Base-by-base conservation (phyloP, 345 rosid species). In the Gynandropsis gynandra region DNA sequence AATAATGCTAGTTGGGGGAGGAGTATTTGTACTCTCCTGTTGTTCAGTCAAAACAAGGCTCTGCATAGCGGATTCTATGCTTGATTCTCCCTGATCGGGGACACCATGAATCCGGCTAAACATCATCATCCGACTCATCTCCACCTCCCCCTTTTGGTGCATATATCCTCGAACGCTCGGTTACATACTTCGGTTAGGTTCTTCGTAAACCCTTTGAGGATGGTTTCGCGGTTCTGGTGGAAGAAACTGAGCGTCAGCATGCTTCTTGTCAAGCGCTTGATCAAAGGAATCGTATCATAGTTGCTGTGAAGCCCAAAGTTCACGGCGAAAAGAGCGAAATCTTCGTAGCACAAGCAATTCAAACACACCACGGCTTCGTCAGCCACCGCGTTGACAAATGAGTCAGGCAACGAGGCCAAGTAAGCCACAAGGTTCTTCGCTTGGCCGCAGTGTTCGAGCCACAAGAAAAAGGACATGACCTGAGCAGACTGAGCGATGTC, bases 381-480 rank as follows among this genome's bases (percentile, higher is more conserved):
- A 20, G 75, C 85, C 4, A 87, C 46, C 4, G 56, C 15, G 17
- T 54, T 54, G 53, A 81, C 8, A 19, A 69, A 9, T 8, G 37
- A 1, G 29, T 77, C 80, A 0, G 85, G 76, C 31, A 60, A 47
- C 2, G 45, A n/a, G 42, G 59, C 6, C 20, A 77, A 16, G 5
- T 20, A 20, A 15, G 13, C n/a, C 33, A 83, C 71, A 7, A 81
- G 42, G 52, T 66, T 16, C 8, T 33, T 46, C 15, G 46, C 16
- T 20, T 29, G 27, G 1, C 60, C 45, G 7, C 62, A 29, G 13
- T 66, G 59, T 62, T 87, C 96, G 1, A 87, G 74, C 74, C 72
- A 87, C 9, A 87, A 20, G 74, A 76, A 72, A 4, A 83, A 50
- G 3, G 79, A 83, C 77, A 83, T 59, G 48, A 79, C 72, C 2